These are phyloP conservation scores for Penicillium turbatum DNA, from an alignment of 495 filamentous ascomycete species.

Conservation along the genomic window DNA sequence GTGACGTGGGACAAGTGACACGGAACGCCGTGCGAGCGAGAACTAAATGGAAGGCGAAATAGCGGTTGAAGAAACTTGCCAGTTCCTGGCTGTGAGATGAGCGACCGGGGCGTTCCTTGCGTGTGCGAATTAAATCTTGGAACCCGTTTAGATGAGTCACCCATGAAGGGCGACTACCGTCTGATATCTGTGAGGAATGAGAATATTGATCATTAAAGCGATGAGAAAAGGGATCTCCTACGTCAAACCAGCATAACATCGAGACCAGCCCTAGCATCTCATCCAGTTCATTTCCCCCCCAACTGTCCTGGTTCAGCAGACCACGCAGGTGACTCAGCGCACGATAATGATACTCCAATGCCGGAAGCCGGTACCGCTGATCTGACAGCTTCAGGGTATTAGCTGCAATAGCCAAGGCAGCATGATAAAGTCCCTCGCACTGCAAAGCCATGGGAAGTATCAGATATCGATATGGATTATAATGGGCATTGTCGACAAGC, in stretches of 20 bases:
- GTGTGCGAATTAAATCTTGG: slow-evolving; percentile 15
- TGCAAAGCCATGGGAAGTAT: slow-evolving; percentile 27
- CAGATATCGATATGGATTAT: slow-evolving; percentile 27
- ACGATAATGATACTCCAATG: slow-evolving; percentile 18
- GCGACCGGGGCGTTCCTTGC: slow-evolving; percentile 11
- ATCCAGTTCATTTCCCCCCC: slow-evolving; percentile 20
- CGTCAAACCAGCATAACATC: slow-evolving; percentile 27
- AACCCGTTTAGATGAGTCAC: slow-evolving; percentile 26
- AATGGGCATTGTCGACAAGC: slow-evolving; percentile 21
- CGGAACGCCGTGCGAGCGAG: slow-evolving; percentile 22
- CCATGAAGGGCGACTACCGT: slow-evolving; percentile 25
- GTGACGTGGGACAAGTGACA: slow-evolving; percentile 2
- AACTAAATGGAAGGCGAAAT: slow-evolving; percentile 26
- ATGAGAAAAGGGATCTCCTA: not conserved
- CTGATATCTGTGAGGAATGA: slow-evolving; percentile 17
- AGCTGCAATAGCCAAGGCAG: slow-evolving; percentile 22
- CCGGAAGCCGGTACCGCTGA: slow-evolving; percentile 11
- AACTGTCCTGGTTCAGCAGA: slow-evolving; percentile 11
- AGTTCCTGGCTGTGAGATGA: slow-evolving; percentile 17
- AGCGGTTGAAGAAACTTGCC: slow-evolving; percentile 22
- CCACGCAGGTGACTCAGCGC: slow-evolving; percentile 15
- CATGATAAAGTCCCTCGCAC: slow-evolving; percentile 24
- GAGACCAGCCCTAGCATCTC: slow-evolving; percentile 23
- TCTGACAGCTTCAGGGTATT: slow-evolving; percentile 21
- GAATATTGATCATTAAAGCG: not conserved